phyloP scores from a whole-genome alignment of 2,329 filamentous ascomycete species.

The Pyrenophora teres region DNA sequence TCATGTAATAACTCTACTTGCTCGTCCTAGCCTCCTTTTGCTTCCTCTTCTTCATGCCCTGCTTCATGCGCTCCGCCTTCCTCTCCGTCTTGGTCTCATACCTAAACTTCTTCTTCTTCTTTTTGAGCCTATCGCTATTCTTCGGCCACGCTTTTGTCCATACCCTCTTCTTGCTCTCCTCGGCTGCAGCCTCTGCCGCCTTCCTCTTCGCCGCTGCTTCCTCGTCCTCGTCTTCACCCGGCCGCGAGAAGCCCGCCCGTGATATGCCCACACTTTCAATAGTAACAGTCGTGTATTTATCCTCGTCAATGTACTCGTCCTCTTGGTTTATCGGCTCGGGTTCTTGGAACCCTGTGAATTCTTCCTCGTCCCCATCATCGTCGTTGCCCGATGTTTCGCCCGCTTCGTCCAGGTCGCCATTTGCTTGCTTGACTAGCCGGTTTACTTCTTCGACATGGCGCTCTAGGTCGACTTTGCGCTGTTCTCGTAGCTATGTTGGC shows the following conservation, averaged over 20 bases:
- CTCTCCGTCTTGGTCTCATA: conserved; percentile 90
- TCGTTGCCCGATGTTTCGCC: conserved; percentile 44
- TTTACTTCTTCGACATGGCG: conserved; percentile 80
- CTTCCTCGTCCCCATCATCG: conserved; percentile 57
- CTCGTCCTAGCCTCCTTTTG: conserved; percentile 63
- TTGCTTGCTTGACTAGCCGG: conserved; percentile 67
- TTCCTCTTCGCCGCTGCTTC: conserved; percentile 21
- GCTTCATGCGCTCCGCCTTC: conserved; percentile 63
- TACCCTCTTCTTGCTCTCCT: conserved; percentile 57
- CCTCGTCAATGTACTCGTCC: conserved; percentile 95
- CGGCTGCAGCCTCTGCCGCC: conserved; percentile 41
- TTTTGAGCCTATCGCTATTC: conserved; percentile 59
- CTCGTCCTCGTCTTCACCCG: conserved; percentile 36
- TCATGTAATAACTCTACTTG: background rate
- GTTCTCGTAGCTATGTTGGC: conserved; percentile 72
- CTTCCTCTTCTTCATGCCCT: conserved; percentile 72
- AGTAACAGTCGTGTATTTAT: conserved; percentile 92
- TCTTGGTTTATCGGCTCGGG: conserved; percentile 71
- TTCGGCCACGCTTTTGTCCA: conserved; percentile 61
- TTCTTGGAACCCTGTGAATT: conserved; percentile 49
- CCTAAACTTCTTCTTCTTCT: conserved; percentile 88
- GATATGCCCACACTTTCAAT: conserved; percentile 86
- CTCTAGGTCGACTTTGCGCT: conserved; percentile 79
- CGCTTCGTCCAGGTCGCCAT: conserved; percentile 47
- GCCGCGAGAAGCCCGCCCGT: conserved; percentile 70